Base-by-base conservation (phyloP, 1,139 yeast species). In the Nadsonia starkeyi-henricii region DNA sequence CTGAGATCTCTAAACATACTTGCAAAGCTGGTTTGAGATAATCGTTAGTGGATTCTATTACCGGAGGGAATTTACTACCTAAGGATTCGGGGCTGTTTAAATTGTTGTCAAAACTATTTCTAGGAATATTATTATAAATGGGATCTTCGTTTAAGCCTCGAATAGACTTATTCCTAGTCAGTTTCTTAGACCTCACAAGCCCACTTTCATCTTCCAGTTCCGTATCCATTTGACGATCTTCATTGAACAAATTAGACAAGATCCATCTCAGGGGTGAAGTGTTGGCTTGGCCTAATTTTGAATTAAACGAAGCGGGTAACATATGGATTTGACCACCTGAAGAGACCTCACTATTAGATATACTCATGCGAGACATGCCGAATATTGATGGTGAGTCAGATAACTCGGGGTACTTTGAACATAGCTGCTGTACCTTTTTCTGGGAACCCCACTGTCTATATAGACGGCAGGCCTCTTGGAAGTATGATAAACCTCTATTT, bases 1-100 rank as follows among this genome's bases (percentile, higher is more conserved):
- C 78, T 0, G 78, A 70, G 33, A 76, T 74, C 33, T 70, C 70
- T 30, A 75, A 62, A 55, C 79, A 74, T 2, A 77, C 70, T 51
- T 68, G 68, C 47, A 64, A 53, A 2, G 66, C 62, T 15, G 55
- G 52, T 49, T 59, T 59, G 45, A 59, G 53, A 44, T 59, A 60
- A 30, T 43, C 44, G 15, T 47, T 42, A 20, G 45, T 43, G 7
- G 45, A 4, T 20, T 46, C 45, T 20, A 42, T 41, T 17, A 23
- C 48, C 17, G 39, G 12, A 33, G 4, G 39, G 17, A 7, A 33
- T 4, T 33, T 33, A 33, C 12, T 33, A n/a, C 39, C 12, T 15
- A 33, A 33, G 4, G 17, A 33, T 3, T n/a, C 17, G 17, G 39
- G 12, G 12, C 17, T 33, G 39, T 15, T 12, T 7, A 15, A 9